These are phyloP conservation scores for Apiotrichum veenhuisii DNA, from an alignment of 1,284 basidiomycete species.

Conservation along the genomic window DNA sequence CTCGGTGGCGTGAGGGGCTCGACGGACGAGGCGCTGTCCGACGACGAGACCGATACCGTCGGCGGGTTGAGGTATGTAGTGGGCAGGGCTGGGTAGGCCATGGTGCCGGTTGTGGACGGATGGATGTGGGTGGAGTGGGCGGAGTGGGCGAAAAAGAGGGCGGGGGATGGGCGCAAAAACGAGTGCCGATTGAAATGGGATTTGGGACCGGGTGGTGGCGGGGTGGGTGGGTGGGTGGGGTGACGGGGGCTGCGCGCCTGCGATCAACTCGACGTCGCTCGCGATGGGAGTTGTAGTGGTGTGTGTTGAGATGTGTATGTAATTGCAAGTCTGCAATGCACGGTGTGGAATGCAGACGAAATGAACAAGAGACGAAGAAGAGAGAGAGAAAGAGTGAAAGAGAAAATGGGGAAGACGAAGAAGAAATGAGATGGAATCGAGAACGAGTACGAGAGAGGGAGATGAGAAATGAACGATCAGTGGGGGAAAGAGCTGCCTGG, in stretches of 20 bases:
- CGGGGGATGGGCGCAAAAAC: not conserved
- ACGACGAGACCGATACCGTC: conserved; percentile 14
- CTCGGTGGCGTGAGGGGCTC: conserved; percentile 34
- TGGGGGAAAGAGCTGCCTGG: no score
- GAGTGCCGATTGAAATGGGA: not conserved
- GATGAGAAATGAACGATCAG: not conserved
- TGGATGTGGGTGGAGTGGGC: not conserved
- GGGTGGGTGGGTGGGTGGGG: no score
- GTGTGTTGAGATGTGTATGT: not conserved
- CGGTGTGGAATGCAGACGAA: no score
- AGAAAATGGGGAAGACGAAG: no score
- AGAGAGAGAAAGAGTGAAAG: not conserved
- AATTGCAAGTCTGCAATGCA: no score
- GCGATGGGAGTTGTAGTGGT: not conserved
- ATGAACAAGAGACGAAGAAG: not conserved
- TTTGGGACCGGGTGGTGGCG: not conserved
- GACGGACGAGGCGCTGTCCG: conserved; percentile 30
- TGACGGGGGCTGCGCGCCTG: not conserved
- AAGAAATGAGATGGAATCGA: not conserved
- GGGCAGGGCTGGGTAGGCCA: conserved; percentile 26
- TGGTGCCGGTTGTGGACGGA: conserved; percentile 1
- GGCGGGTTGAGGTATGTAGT: conserved; percentile 21
- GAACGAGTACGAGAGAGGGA: not conserved
- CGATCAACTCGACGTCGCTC: no score
- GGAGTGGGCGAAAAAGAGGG: not conserved